Base-by-base conservation (phyloP, 306 rosid genomes). In the Crataegus laevigata region DNA sequence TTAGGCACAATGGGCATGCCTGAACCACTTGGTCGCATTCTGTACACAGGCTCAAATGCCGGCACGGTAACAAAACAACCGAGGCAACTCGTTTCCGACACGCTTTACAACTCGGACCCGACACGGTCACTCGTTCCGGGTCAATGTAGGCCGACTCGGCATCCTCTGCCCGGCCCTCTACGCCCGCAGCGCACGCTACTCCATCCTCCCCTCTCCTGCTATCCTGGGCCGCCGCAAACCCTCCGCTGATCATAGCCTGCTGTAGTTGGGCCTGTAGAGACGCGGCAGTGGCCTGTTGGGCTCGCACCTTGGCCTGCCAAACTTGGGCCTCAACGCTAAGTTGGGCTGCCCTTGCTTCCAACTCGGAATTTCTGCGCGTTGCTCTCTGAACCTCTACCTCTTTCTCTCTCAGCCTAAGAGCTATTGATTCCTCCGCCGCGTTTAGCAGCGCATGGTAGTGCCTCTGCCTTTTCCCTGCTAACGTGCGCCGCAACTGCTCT, bases 341-440 rank as follows among this genome's bases (percentile, higher is more conserved):
- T 29, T 91, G 90, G 22, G 96, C 93, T 22, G 91, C 99, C 62
- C 96, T 93, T 72, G 96, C 91, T 36, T 94, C 96, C 60, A 91
- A 66, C 85, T 94, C 99, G 1, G 84, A 84, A 74, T 89, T 89
- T 4, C 89, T 81, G 12, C 96, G 89, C 51, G 88, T 78, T 3
- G 92, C 97, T 18, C 84, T 90, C 70, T 91, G 89, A 26, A 92
- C 74, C 52, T 92, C 96, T 1, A 38, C 77, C 21, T 92, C 96
- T 54, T 90, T 94, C 79, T 90, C 96, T 43, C 88, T 81, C 68
- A 94, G 66, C 29, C 83, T 78, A 64, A 89, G 82, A 11, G 82
- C 75, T 19, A 88, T 80, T 1, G 92, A 69, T 69, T 89, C 96
- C 72, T 94, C 96, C 73, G 89, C 92, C 8, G 85, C 85, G 36